Percentiles rank a stretch among this genome's conserved stretches.
These are phyloP conservation scores for Boletus tomentosulus DNA, from an alignment of 768 basidiomycete species.

Conservation along the genomic window DNA sequence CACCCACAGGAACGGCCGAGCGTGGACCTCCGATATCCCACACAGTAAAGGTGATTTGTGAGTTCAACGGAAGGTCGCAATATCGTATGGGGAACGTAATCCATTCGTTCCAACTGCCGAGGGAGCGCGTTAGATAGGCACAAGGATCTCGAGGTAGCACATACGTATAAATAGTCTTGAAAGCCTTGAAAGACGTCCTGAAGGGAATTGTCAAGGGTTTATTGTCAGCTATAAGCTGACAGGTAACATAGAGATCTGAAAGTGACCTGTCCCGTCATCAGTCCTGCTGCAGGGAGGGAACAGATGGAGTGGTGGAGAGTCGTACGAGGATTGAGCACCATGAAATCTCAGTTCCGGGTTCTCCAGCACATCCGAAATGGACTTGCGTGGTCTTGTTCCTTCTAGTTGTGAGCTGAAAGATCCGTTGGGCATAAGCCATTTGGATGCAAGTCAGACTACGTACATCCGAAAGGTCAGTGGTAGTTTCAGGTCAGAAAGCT, in stretches of 20 bases:
- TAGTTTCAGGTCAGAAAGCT: constrained; percentile 82
- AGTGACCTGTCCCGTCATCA: constrained; percentile 53
- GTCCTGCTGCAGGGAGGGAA: constrained; percentile 3
- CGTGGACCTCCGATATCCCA: constrained; percentile 92
- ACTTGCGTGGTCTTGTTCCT: constrained; percentile 65
- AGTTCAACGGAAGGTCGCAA: constrained; percentile 84
- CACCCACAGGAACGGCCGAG: constrained; percentile 79
- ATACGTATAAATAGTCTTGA: constrained; percentile 77
- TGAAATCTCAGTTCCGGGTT: constrained; percentile 79
- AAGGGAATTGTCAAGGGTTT: constrained; percentile 90
- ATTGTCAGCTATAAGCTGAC: constrained; percentile 90
- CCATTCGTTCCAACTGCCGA: constrained; percentile 88
- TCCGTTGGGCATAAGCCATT: neutral
- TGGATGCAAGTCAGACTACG: constrained; percentile 12
- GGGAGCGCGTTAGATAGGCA: neutral
- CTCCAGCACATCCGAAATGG: constrained; percentile 78
- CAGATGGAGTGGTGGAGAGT: constrained; percentile 8
- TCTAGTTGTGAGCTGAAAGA: constrained; percentile 73
- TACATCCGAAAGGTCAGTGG: constrained; percentile 87
- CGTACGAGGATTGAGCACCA: constrained; percentile 75
- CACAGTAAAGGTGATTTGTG: constrained; percentile 90
- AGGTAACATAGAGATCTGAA: constrained; percentile 91
- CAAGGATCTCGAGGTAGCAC: constrained; percentile 19
- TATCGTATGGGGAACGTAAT: constrained; percentile 89
- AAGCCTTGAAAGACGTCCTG: constrained; percentile 88